Conservation (phyloP, 2,329 filamentous ascomycete genomes). For the Sarocladium brachiariae region DNA sequence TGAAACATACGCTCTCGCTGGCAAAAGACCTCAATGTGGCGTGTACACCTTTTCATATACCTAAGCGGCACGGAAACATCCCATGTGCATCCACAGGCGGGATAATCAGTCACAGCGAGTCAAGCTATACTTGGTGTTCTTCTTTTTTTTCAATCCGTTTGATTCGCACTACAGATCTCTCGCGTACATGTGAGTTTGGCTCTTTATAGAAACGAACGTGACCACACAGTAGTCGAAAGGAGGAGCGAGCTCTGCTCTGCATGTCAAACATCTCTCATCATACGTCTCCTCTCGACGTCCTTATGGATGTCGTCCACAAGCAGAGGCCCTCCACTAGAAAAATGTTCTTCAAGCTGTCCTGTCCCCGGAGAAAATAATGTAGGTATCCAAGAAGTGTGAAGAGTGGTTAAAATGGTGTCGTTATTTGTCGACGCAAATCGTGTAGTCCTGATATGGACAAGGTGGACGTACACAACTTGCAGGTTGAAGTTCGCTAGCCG, state of each 20-base stretch:
- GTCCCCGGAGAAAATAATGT: slow-evolving; percentile 1
- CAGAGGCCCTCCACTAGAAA: neutral
- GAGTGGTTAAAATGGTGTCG: neutral
- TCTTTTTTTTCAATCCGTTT: neutral
- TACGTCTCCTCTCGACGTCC: neutral
- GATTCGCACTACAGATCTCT: neutral
- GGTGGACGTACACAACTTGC: neutral
- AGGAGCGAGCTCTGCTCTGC: neutral
- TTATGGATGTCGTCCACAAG: no score
- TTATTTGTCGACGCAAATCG: neutral
- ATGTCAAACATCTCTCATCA: neutral
- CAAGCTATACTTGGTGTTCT: neutral
- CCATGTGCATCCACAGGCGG: no score
- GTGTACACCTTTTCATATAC: no score
- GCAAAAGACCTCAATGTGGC: no score
- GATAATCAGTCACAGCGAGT: no score
- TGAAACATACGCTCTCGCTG: no score
- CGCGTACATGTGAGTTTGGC: neutral
- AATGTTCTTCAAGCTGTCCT: slow-evolving; percentile 5
- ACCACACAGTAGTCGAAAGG: neutral
- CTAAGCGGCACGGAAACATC: no score
- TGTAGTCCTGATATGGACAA: slow-evolving; percentile 1
- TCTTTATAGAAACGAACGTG: neutral
- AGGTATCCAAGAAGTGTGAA: slow-evolving; percentile 5
- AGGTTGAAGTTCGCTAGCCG: slow-evolving; percentile 1